Conservation (phyloP, 441 rosid species). For the Adansonia gregorii region DNA sequence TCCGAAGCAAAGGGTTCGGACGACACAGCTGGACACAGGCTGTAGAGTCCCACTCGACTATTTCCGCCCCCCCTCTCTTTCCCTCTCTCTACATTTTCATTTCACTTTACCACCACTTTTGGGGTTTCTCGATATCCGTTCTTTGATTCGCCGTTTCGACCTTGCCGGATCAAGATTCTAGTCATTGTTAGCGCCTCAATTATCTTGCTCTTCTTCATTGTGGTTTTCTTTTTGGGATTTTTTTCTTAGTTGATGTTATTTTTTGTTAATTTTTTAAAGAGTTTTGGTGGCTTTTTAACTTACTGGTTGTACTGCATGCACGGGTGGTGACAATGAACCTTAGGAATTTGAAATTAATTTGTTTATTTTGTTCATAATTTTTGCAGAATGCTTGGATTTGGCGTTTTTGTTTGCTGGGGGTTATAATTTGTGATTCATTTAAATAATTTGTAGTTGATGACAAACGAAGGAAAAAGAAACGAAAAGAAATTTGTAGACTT, state of each 20-base stretch:
- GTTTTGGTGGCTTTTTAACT: neutral
- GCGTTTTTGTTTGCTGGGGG: slow-evolving; percentile 2
- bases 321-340: neutral
- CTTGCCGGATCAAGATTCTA: slow-evolving; percentile 62
- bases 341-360: neutral
- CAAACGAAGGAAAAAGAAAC: slow-evolving; percentile 5
- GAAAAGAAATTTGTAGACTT: slow-evolving; percentile 8
- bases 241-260: neutral
- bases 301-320: neutral
- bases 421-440: neutral
- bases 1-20: slow-evolving; percentile 56
- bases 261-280: too few species aligned
- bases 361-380: neutral
- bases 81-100: slow-evolving; percentile 30
- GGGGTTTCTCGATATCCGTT: slow-evolving; percentile 52
- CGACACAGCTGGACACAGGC: slow-evolving; percentile 96
- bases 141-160: slow-evolving; percentile 33
- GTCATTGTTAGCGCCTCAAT: slow-evolving; percentile 58
- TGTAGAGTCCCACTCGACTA: slow-evolving; percentile 88
- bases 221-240: neutral
- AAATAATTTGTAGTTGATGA: slow-evolving; percentile 21
- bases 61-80: slow-evolving; percentile 31
- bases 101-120: slow-evolving; percentile 29
- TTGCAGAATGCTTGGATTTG: slow-evolving; percentile 24
- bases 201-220: slow-evolving; percentile 26